Conservation (phyloP, 2,329 filamentous ascomycete species). For the Fusarium sp. region DNA sequence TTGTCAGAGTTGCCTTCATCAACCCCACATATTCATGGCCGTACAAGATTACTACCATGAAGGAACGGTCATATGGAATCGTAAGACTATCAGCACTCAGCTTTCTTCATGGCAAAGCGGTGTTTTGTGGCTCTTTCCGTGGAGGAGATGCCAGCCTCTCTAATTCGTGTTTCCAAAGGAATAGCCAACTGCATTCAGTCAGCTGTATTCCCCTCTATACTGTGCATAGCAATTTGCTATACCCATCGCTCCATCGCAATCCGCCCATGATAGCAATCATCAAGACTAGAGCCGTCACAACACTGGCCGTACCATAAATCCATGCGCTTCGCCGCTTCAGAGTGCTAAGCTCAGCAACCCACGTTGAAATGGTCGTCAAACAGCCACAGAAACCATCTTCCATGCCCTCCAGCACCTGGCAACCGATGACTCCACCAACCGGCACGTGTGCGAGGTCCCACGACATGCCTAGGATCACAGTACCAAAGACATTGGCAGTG, state of each 20-base stretch:
- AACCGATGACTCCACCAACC: constrained; percentile 64
- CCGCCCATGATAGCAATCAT: constrained; percentile 79
- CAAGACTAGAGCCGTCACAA: constrained; percentile 64
- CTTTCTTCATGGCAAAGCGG: no score
- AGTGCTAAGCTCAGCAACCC: constrained; percentile 67
- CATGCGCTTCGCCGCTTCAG: constrained; percentile 67
- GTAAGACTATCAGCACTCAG: background rate
- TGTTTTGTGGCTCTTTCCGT: background rate
- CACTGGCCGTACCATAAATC: constrained; percentile 70
- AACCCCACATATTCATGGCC: background rate
- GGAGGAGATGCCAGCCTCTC: background rate
- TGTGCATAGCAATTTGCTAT: constrained; percentile 44
- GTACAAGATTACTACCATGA: background rate
- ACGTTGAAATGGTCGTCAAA: constrained; percentile 72
- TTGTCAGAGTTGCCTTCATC: background rate
- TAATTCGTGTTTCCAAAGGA: background rate
- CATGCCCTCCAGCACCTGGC: constrained; percentile 72
- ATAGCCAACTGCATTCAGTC: background rate
- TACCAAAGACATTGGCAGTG: constrained; percentile 79
- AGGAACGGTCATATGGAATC: no score
- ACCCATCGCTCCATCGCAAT: constrained; percentile 73
- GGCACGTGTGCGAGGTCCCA: constrained; percentile 80
- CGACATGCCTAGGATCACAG: constrained; percentile 75
- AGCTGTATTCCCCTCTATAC: background rate
- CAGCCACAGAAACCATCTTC: constrained; percentile 75